phyloP scores from a whole-genome alignment of 2,329 filamentous ascomycete species.

The Dactylellina drechsleri region DNA sequence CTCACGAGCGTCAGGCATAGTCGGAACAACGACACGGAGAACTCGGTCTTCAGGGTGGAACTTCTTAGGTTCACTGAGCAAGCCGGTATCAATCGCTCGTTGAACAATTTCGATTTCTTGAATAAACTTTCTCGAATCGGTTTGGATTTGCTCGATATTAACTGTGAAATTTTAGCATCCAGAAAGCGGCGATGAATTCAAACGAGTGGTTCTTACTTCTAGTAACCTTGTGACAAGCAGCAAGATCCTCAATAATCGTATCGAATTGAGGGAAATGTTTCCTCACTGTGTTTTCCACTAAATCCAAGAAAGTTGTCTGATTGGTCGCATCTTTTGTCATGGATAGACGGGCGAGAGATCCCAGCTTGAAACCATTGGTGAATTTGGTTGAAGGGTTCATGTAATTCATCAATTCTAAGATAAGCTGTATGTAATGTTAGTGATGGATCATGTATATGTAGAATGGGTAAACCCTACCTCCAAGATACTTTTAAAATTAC shows the following conservation, averaged over 20 bases:
- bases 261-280: slow-evolving; percentile 98
- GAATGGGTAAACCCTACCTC: slow-evolving; percentile 63
- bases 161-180: slow-evolving; percentile 61
- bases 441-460: neutral
- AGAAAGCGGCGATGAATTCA: too few species aligned
- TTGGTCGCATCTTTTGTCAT: slow-evolving; percentile 99
- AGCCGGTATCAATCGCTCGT: slow-evolving; percentile 88
- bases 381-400: slow-evolving; percentile 99
- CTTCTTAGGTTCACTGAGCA: slow-evolving; percentile 93
- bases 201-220: slow-evolving; percentile 30
- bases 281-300: slow-evolving; percentile 94
- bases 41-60: slow-evolving; percentile 98
- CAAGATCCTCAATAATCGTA: slow-evolving; percentile 84
- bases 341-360: slow-evolving; percentile 86
- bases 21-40: slow-evolving; percentile 86
- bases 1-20: slow-evolving; percentile 94
- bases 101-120: slow-evolving; percentile 95
- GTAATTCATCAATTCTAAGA: slow-evolving; percentile 98
- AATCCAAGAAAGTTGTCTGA: slow-evolving; percentile 91
- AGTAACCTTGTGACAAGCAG: slow-evolving; percentile 49
- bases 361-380: slow-evolving; percentile 96
- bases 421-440: slow-evolving; percentile 66
- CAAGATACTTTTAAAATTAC: slow-evolving; percentile 93
- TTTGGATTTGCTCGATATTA: slow-evolving; percentile 89
- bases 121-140: slow-evolving; percentile 90